Evolutionary conservation across 2,329 filamentous ascomycete genomes (phyloP), one percentile per base, ranked within the genome.

Genomic region (Botrytis pseudocinerea): DNA sequence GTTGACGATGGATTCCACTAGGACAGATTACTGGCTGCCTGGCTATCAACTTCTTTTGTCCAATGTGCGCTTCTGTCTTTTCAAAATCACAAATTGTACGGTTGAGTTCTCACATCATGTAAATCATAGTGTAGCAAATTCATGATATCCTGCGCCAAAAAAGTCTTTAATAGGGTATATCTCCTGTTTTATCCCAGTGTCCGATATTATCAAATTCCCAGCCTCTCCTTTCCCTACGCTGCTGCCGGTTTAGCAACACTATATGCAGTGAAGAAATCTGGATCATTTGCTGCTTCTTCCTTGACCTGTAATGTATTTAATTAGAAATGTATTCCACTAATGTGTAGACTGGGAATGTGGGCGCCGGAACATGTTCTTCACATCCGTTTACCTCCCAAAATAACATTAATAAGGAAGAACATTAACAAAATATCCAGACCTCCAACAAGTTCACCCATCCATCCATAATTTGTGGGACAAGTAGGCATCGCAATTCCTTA

Each of bases 401-500:
- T 66, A 35, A n/a, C 25, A 42, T 16, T 10, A 20, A 44, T 28
- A 6, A 25, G 32, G 59, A 35, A 12, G 20, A 51, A 85, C 94
- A 87, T 85, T n/a, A n/a, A n/a, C n/a, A 98, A 95, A 83, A 99
- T 99, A 82, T 99, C 96, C 78, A 99, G 84, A 1, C 96, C 96
- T 73, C 96, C 95, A 35, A 98, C 92, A 68, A 99, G 85, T 82
- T 98, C 94, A 22, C 96, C 96, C 95, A 74, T 91, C 89, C 20
- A 97, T 90, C 91, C 95, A 99, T 75, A 99, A 85, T 83, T 83
- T 99, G 96, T 32, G 96, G 96, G 83, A 94, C n/a, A 99, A 0
- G 96, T 99, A 16, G 96, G 96, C 96, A n/a, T n/a, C n/a, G 94
- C 94, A 82, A 98, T 84, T 96, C 93, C 87, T 99, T 99, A 80